phyloP scores from a whole-genome alignment of 176 grass and related monocot genomes.

The Hsuehochloa calcarea region DNA sequence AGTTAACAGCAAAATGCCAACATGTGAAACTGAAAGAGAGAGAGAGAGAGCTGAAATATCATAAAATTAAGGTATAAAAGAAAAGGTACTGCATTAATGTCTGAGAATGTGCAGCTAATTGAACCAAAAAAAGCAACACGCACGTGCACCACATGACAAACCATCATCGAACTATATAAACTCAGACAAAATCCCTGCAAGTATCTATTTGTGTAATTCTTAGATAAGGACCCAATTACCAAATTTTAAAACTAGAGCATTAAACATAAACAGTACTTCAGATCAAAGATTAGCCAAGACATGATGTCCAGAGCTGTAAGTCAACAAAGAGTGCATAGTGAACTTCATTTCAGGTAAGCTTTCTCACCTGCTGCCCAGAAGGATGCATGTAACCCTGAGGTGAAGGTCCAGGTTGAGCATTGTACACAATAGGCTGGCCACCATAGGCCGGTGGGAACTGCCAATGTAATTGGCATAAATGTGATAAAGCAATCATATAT shows the following conservation, averaged over 20 bases:
- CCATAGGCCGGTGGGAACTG: conserved; percentile 59
- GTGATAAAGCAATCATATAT: neutral
- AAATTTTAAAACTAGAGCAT: neutral
- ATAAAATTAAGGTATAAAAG: neutral
- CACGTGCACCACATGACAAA: neutral
- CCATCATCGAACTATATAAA: neutral
- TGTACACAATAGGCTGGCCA: conserved; percentile 56
- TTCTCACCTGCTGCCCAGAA: conserved; percentile 45
- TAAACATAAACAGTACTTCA: neutral
- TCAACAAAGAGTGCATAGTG: neutral
- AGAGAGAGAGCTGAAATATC: neutral
- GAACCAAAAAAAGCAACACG: neutral
- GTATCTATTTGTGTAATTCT: neutral
- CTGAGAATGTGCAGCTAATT: neutral
- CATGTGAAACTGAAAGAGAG: neutral
- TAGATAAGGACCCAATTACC: neutral
- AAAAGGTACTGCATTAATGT: neutral
- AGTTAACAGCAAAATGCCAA: neutral
- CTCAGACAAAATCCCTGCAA: neutral
- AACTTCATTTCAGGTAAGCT: conserved; percentile 18
- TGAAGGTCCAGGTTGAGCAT: conserved; percentile 49
- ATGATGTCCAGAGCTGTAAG: neutral
- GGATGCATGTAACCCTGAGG: conserved; percentile 70
- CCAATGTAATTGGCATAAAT: conserved; percentile 24
- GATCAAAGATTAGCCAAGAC: neutral